A percentile compares a stretch with the other conserved stretches of the same genome.
phyloP scores from a whole-genome alignment of 306 rosid genomes.

The Styphnolobium japonicum region DNA sequence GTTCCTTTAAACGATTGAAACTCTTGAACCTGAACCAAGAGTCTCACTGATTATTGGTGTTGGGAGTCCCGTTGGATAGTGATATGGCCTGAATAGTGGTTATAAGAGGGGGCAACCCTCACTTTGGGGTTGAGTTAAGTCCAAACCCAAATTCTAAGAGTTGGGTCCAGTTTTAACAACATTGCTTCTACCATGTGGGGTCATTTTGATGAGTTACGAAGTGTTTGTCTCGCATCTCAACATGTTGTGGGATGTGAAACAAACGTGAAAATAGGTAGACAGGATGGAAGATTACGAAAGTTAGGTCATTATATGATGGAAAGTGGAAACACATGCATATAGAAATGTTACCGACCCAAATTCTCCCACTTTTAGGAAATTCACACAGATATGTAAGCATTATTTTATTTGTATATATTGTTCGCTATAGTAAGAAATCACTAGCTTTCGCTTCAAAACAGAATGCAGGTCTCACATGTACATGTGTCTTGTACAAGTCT shows the following conservation, averaged over 20 bases:
- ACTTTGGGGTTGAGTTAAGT: too few relatives aligned
- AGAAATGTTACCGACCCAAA: not conserved
- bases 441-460: not conserved
- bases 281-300: not conserved
- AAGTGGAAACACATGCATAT: constrained; percentile 9
- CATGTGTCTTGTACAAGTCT: not conserved
- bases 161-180: too few relatives aligned
- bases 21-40: too few relatives aligned
- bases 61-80: too few relatives aligned
- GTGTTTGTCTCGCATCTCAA: not conserved
- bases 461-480: not conserved
- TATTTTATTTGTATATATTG: constrained; percentile 2
- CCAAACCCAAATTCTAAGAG: too few relatives aligned
- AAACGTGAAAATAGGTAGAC: not conserved
- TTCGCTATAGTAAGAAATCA: not conserved
- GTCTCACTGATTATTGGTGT: too few relatives aligned
- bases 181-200: too few relatives aligned
- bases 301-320: constrained; percentile 19
- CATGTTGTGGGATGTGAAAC: not conserved
- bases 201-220: not conserved
- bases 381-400: not conserved
- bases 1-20: too few relatives aligned
- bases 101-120: too few relatives aligned
- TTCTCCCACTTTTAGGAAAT: not conserved
- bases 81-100: too few relatives aligned